Base-by-base conservation (phyloP, 2,329 filamentous ascomycete genomes). In the Aspergillus udagawae region DNA sequence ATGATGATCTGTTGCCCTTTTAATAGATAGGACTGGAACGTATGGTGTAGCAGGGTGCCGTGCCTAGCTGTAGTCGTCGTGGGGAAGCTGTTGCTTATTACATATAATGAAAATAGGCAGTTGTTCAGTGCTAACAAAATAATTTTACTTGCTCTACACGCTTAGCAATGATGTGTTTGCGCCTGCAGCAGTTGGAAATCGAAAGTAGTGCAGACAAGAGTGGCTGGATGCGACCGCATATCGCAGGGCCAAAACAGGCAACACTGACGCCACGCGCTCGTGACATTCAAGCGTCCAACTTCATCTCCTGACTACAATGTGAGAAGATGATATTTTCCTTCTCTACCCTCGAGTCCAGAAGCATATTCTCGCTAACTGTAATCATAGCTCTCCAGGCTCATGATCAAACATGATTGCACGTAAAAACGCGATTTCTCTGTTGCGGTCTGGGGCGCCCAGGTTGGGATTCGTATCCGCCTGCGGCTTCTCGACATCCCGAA, bases 401-500 rank as follows among this genome's bases (percentile, higher is more conserved):
- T 58, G 49, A 63, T 21, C 32, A 62, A 59, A 56, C 53, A 52
- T 59, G 49, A 44, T 38, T 52, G 41, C 41, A 54, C 21, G 49
- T 47, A 65, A 63, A 45, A 54, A 62, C 42, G 56, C 69, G 7
- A 50, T 64, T 23, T 63, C 65, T 25, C 57, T 63, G 35, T 25
- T 65, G 28, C 60, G 60, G 53, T 53, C 56, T 35, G 35, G 56
- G 49, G 54, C 56, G 41, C 54, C 49, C 35, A 57, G 55, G 56
- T 62, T 60, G 38, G 64, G 59, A 55, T 63, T 65, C 59, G 59
- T 67, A 49, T 60, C 65, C 56, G 58, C 61, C 56, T 65, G 63
- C 55, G 60, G 60, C 60, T 73, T 75, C 66, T 76, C 75, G 23
- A 73, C 73, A 51, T 76, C 78, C 51, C 65, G 62, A 53, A 58